Percentiles rank a stretch among this genome's conserved stretches.
Conservation (phyloP, 2,329 filamentous ascomycete species). For the Fusarium coicis region DNA sequence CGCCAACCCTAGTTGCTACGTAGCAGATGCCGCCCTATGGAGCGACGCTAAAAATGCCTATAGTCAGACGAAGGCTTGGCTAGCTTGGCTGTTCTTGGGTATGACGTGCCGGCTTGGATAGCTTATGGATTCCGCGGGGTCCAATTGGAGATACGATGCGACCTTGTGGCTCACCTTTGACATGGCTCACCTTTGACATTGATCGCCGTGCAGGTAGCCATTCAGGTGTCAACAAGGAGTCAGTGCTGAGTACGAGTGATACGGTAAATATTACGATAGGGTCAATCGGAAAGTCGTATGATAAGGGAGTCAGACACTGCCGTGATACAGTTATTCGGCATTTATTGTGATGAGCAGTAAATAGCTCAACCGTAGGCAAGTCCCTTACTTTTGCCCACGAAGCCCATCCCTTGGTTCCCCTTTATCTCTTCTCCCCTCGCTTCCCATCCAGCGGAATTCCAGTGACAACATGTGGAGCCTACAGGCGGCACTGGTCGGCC, state of each 20-base stretch:
- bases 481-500: constrained; percentile 37
- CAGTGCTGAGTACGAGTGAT: neutral
- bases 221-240: constrained; percentile 6
- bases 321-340: neutral
- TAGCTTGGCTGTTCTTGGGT: constrained; percentile 16
- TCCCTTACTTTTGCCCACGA: neutral
- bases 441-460: constrained; percentile 19
- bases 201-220: constrained; percentile 12
- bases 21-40: constrained; percentile 31
- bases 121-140: constrained; percentile 21
- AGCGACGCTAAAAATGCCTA: constrained; percentile 27
- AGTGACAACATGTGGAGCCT: constrained; percentile 15
- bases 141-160: constrained; percentile 19
- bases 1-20: constrained; percentile 23
- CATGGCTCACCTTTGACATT: constrained; percentile 14
- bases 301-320: neutral
- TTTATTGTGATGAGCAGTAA: neutral
- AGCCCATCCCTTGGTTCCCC: neutral
- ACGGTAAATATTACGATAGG: neutral
- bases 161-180: constrained; percentile 18
- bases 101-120: constrained; percentile 34
- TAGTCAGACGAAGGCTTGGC: constrained; percentile 38
- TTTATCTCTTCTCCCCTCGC: constrained; percentile 3
- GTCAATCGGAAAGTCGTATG: neutral
- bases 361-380: neutral